These are phyloP conservation scores for Phellopilus nigrolimitatus DNA, from an alignment of 1,284 basidiomycete species.

Conservation along the genomic window DNA sequence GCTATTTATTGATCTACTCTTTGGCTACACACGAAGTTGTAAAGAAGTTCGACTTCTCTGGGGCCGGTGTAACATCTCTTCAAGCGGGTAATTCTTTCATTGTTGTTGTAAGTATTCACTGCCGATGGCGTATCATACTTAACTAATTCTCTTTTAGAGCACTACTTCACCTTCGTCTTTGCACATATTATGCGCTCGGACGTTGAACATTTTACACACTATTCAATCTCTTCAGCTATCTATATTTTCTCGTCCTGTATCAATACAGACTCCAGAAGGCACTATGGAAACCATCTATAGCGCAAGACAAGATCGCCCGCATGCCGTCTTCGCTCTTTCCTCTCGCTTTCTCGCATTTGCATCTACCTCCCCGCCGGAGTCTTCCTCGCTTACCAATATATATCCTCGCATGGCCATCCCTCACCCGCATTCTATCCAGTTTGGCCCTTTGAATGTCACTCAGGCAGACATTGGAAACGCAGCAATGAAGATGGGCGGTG, in stretches of 20 bases:
- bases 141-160: constrained; percentile 38
- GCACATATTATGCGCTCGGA: constrained; percentile 51
- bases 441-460: constrained; percentile 24
- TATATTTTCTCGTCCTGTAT: constrained; percentile 20
- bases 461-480: constrained; percentile 49
- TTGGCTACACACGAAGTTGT: constrained; percentile 51
- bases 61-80: constrained; percentile 39
- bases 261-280: constrained; percentile 14
- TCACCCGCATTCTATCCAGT: constrained; percentile 23
- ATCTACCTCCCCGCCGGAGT: constrained; percentile 35
- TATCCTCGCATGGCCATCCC: constrained; percentile 26
- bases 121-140: neutral
- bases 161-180: constrained; percentile 51
- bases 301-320: constrained; percentile 26
- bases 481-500: constrained; percentile 56
- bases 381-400: constrained; percentile 22
- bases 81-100: constrained; percentile 46
- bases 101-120: constrained; percentile 48
- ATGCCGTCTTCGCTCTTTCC: constrained; percentile 55
- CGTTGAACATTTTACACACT: constrained; percentile 47
- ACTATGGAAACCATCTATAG: constrained; percentile 12
- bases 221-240: constrained; percentile 29
- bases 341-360: constrained; percentile 61
- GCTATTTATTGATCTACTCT: constrained; percentile 54
- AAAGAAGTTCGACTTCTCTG: constrained; percentile 42